Percentiles rank a stretch among this genome's conserved stretches.
Conservation (phyloP, 2,329 filamentous ascomycete genomes). For the Cryphonectria japonica region DNA sequence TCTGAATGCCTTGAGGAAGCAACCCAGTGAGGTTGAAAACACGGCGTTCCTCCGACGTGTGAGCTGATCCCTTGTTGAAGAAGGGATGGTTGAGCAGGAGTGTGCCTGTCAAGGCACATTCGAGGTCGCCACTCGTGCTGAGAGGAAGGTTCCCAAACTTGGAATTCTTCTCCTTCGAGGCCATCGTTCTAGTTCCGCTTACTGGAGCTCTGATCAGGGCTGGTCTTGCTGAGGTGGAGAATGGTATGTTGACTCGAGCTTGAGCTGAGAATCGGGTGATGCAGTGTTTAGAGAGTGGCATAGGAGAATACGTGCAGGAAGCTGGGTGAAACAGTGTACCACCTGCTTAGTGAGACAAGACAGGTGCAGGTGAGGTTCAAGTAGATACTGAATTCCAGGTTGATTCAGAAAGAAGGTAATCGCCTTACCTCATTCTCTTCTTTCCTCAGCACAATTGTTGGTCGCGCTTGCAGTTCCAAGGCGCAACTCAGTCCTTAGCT, state of each 20-base stretch:
- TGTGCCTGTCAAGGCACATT: slow-evolving; percentile 54
- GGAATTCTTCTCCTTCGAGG: slow-evolving; percentile 32
- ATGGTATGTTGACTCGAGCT: neutral
- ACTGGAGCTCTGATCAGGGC: neutral
- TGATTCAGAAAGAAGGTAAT: neutral
- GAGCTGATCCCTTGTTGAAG: slow-evolving; percentile 85
- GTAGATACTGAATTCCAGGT: neutral
- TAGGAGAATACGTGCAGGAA: neutral
- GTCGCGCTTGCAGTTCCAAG: neutral
- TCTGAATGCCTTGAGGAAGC: slow-evolving; percentile 73
- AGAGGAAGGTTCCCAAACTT: slow-evolving; percentile 51
- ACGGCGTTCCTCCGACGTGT: slow-evolving; percentile 68
- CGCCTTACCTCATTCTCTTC: neutral
- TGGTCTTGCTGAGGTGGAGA: neutral
- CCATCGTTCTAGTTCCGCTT: slow-evolving; percentile 3
- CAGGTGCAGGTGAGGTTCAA: neutral
- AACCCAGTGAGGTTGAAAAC: slow-evolving; percentile 74
- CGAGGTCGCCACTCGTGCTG: slow-evolving; percentile 52
- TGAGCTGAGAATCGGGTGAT: neutral
- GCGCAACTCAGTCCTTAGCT: neutral
- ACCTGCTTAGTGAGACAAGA: neutral
- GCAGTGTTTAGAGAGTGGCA: neutral
- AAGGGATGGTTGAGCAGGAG: slow-evolving; percentile 66
- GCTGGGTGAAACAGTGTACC: too few relatives aligned
- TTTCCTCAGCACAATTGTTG: neutral